Conservation (phyloP, 2,329 filamentous ascomycete genomes). For the Ophiostoma fasciatum region DNA sequence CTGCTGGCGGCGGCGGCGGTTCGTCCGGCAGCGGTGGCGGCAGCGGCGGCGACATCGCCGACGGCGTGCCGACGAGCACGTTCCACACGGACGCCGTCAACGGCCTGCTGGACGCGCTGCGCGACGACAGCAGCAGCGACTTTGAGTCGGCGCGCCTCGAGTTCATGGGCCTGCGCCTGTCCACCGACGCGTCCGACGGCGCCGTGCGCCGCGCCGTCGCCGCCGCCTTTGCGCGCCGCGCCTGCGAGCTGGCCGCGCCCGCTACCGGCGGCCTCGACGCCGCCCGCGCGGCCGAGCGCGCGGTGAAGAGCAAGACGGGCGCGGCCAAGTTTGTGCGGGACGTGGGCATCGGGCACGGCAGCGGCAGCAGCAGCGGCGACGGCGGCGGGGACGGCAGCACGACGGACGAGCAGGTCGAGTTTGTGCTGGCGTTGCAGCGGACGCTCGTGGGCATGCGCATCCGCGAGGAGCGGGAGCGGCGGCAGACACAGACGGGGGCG, state of each 20-base stretch:
- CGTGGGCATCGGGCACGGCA: conserved; percentile 34
- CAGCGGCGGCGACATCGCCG: neutral
- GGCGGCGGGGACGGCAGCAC: conserved; percentile 40
- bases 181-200: conserved; percentile 75
- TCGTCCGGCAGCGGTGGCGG: neutral
- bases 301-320: conserved; percentile 40
- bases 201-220: conserved; percentile 80
- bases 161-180: conserved; percentile 83
- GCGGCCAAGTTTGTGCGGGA: conserved; percentile 25
- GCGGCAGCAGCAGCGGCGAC: too few relatives aligned
- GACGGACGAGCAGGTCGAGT: conserved; percentile 67
- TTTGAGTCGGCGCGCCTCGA: conserved; percentile 77
- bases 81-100: conserved; percentile 83
- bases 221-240: conserved; percentile 68
- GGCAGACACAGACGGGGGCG: too few relatives aligned
- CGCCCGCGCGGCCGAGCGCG: conserved; percentile 46
- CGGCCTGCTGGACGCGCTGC: conserved; percentile 75
- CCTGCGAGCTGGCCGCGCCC: conserved; percentile 48
- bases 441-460: conserved; percentile 47
- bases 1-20: neutral
- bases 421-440: conserved; percentile 67
- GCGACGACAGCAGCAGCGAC: conserved; percentile 55
- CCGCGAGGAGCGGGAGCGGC: neutral
- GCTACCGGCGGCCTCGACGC: conserved; percentile 38
- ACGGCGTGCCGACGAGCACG: conserved; percentile 26